Evolutionary conservation across 768 basidiomycete species (phyloP).

Genomic region (Hygrophorus russula): DNA sequence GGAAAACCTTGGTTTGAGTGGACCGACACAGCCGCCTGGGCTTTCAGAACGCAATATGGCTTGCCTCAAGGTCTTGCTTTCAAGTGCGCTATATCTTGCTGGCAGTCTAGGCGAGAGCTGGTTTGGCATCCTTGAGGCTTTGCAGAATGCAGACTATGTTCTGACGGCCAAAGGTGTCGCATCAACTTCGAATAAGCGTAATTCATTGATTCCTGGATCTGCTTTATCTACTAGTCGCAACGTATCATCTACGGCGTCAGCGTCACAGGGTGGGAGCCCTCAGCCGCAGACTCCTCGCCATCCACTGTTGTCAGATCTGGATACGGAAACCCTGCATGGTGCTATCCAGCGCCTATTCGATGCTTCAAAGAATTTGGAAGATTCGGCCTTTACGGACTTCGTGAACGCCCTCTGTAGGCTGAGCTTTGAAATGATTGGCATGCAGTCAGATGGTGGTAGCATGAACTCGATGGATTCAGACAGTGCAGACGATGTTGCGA

Average conservation of each 20-base stretch:
- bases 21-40: constrained; percentile 48
- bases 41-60: constrained; percentile 86
- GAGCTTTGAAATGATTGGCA: constrained; percentile 87
- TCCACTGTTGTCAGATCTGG: constrained; percentile 60
- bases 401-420: constrained; percentile 68
- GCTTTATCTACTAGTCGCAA: constrained; percentile 22
- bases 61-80: constrained; percentile 75
- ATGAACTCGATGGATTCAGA: constrained; percentile 21
- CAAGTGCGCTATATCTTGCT: constrained; percentile 69
- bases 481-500: constrained; percentile 26
- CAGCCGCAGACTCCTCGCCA: constrained; percentile 27
- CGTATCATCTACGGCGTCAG: constrained; percentile 22
- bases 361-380: constrained; percentile 73
- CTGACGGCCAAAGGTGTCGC: constrained; percentile 49
- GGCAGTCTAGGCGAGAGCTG: constrained; percentile 84
- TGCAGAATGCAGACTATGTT: constrained; percentile 95
- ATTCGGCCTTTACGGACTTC: constrained; percentile 73
- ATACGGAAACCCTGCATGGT: constrained; percentile 59
- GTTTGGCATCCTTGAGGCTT: constrained; percentile 81
- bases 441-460: constrained; percentile 48
- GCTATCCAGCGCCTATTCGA: constrained; percentile 84
- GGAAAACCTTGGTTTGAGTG: constrained; percentile 57
- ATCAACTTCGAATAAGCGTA: constrained; percentile 20
- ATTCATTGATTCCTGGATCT: constrained; percentile 21
- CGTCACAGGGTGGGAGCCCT: constrained; percentile 12